Evolutionary conservation across 208 protist species (phyloP).

Genomic region (Leishmania martiniquensis): DNA sequence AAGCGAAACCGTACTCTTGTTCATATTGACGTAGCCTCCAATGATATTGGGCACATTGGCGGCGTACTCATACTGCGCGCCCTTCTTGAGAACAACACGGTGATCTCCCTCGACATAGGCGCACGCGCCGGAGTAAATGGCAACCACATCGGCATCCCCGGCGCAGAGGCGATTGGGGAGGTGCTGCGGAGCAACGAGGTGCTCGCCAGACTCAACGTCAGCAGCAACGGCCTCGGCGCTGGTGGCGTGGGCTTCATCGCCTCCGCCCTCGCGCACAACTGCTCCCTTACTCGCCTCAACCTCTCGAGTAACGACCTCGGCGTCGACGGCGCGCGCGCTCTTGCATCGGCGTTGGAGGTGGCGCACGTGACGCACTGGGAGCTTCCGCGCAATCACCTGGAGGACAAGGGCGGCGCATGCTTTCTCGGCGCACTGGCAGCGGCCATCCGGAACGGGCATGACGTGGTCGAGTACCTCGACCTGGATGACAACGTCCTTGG

Average conservation of each 20-base stretch:
- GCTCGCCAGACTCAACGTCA: conserved; percentile 86
- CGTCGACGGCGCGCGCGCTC: conserved; percentile 55
- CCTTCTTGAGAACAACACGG: conserved; percentile 86
- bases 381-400: conserved; percentile 75
- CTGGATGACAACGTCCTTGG: conserved; percentile 76
- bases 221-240: conserved; percentile 88
- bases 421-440: conserved; percentile 60
- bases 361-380: conserved; percentile 59
- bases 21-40: conserved; percentile 89
- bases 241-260: conserved; percentile 72
- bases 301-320: conserved; percentile 91
- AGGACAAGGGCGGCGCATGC: conserved; percentile 67
- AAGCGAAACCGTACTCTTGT: conserved; percentile 75
- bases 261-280: conserved; percentile 65
- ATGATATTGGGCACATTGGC: conserved; percentile 89
- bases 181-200: conserved; percentile 83
- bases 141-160: conserved; percentile 90
- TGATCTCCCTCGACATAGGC: conserved; percentile 92
- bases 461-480: conserved; percentile 69
- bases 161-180: conserved; percentile 76
- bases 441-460: conserved; percentile 58
- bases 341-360: conserved; percentile 64
- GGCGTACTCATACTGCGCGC: conserved; percentile 75
- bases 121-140: conserved; percentile 86
- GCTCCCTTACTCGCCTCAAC: conserved; percentile 81